These are phyloP conservation scores for Raphidocelis subcapitata DNA, from an alignment of 139 green algal genomes.

Conservation along the genomic window DNA sequence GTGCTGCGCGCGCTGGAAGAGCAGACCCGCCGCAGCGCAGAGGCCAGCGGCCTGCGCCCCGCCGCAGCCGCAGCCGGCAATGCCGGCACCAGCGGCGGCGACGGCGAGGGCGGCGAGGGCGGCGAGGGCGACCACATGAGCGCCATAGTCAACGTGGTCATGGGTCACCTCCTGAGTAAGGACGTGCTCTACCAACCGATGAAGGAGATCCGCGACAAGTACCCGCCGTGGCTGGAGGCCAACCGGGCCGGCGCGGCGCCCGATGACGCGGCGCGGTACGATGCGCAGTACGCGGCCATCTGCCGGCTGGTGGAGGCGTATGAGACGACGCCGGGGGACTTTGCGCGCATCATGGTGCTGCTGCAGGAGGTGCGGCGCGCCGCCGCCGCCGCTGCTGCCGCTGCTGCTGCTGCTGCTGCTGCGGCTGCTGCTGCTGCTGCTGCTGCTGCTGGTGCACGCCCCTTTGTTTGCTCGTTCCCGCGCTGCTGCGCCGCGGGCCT, in stretches of 20 bases:
- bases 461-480: background rate
- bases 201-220: slow-evolving; percentile 81
- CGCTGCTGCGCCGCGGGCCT: background rate
- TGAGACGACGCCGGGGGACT: slow-evolving; percentile 66
- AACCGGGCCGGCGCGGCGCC: slow-evolving; percentile 38
- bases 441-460: background rate
- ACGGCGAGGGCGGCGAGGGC: slow-evolving; percentile 6
- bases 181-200: slow-evolving; percentile 86
- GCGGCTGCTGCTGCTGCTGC: too few relatives aligned
- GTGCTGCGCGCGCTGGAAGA: slow-evolving; percentile 38
- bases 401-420: background rate
- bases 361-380: slow-evolving; percentile 64
- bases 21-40: slow-evolving; percentile 47
- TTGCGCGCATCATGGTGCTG: slow-evolving; percentile 58
- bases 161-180: slow-evolving; percentile 87
- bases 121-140: slow-evolving; percentile 38
- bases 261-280: slow-evolving; percentile 63
- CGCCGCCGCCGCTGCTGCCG: background rate
- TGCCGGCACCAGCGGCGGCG: background rate
- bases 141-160: slow-evolving; percentile 75
- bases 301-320: slow-evolving; percentile 66
- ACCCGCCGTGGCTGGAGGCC: slow-evolving; percentile 76
- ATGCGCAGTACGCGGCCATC: slow-evolving; percentile 67
- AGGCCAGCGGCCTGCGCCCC: slow-evolving; percentile 13
- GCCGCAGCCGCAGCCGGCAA: background rate